phyloP scores from a whole-genome alignment of 176 grass and related monocot species.

The Aegilops speltoides region DNA sequence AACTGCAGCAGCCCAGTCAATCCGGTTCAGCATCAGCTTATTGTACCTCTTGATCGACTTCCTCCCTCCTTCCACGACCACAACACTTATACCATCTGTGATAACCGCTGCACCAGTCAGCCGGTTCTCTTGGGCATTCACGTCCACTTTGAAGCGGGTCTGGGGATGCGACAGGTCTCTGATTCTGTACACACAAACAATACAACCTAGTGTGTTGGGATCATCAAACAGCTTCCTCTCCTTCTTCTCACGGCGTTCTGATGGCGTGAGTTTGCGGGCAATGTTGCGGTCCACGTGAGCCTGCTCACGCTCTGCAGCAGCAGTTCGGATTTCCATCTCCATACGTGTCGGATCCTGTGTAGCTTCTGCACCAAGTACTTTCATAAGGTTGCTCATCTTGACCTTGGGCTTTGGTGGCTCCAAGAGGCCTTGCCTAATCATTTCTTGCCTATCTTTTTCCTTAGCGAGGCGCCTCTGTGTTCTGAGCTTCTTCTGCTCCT shows the following conservation, averaged over 20 bases:
- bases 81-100: conserved; percentile 77
- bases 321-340: conserved; percentile 89
- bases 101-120: conserved; percentile 79
- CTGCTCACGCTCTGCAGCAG: conserved; percentile 94
- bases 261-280: conserved; percentile 85
- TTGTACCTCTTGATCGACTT: conserved; percentile 94
- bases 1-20: conserved; percentile 74
- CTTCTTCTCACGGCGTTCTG: conserved; percentile 86
- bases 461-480: conserved; percentile 96
- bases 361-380: conserved; percentile 88
- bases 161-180: conserved; percentile 81
- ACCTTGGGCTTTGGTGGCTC: conserved; percentile 97
- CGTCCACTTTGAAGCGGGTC: conserved; percentile 88
- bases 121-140: conserved; percentile 90
- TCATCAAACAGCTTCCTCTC: conserved; percentile 93
- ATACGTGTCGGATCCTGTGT: conserved; percentile 91
- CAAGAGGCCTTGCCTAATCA: conserved; percentile 97
- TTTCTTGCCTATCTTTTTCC: conserved; percentile 97
- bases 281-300: conserved; percentile 92
- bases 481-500: conserved; percentile 97
- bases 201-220: conserved; percentile 58
- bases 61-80: conserved; percentile 93
- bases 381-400: conserved; percentile 99
- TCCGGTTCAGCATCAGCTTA: conserved; percentile 89
- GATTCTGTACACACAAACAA: conserved; percentile 91